Conservation (phyloP, 345 rosid species). For the Kandelia obovata region DNA sequence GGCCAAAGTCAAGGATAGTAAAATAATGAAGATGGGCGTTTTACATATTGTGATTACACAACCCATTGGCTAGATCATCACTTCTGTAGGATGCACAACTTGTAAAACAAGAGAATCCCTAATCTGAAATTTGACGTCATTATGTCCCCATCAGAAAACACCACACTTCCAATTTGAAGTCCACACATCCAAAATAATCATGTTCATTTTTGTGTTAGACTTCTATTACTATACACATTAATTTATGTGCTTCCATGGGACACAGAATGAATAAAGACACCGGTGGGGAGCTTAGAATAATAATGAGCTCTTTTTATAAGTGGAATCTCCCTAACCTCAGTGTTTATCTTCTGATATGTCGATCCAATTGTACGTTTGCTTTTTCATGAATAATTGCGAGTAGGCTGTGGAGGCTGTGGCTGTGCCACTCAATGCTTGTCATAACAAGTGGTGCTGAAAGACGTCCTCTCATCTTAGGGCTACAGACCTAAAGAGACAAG, state of each 20-base stretch:
- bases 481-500: background rate
- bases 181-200: no score
- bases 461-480: constrained; percentile 13
- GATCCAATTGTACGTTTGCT: background rate
- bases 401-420: constrained; percentile 8
- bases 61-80: no score
- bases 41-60: no score
- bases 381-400: constrained; percentile 3
- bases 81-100: no score
- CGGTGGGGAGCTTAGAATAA: background rate
- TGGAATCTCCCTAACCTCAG: constrained; percentile 23
- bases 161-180: no score
- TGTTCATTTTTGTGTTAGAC: no score
- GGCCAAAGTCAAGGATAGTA: constrained; percentile 11
- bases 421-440: constrained; percentile 24
- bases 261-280: background rate
- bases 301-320: background rate
- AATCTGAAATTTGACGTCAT: no score
- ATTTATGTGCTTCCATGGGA: background rate
- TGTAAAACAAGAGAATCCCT: no score
- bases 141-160: no score
- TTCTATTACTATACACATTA: no score
- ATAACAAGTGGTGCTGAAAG: constrained; percentile 14
- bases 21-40: background rate
- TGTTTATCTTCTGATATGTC: background rate